These are phyloP conservation scores for Pyrenochaeta sp. DNA, from an alignment of 2,329 filamentous ascomycete genomes.

Conservation along the genomic window DNA sequence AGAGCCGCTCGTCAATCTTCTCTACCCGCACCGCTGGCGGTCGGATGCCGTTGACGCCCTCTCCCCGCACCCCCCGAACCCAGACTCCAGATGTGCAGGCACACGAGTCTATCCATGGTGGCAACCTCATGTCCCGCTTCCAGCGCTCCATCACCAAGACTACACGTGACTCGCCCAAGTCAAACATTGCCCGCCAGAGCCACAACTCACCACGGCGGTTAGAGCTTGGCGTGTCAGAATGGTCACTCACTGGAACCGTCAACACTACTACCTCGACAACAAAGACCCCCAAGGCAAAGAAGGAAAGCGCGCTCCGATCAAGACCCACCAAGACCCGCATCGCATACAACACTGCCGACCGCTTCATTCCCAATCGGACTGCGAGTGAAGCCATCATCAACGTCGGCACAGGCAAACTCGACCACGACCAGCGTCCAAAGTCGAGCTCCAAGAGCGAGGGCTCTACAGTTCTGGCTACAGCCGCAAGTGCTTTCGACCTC, in stretches of 20 bases:
- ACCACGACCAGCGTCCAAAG: conserved; percentile 68
- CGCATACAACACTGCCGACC: conserved; percentile 76
- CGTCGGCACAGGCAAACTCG: conserved; percentile 82
- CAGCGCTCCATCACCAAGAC: conserved; percentile 73
- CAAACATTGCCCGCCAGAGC: conserved; percentile 82
- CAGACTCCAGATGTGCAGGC: conserved; percentile 56
- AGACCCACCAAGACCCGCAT: conserved; percentile 50
- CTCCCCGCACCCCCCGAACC: conserved; percentile 71
- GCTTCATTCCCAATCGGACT: conserved; percentile 93
- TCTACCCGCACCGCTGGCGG: conserved; percentile 91
- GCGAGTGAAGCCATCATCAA: conserved; percentile 90
- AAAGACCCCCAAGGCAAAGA: conserved; percentile 55
- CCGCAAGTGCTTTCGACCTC: conserved; percentile 72
- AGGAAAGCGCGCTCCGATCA: conserved; percentile 43
- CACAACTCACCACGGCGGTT: conserved; percentile 80
- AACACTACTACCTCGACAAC: conserved; percentile 53
- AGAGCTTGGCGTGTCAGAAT: conserved; percentile 92
- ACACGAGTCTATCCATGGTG: conserved; percentile 75
- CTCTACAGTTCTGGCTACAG: conserved; percentile 78
- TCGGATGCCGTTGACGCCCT: conserved; percentile 93
- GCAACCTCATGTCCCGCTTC: conserved; percentile 81
- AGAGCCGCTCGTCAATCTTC: conserved; percentile 94
- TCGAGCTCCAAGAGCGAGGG: conserved; percentile 73
- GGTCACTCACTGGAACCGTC: conserved; percentile 83
- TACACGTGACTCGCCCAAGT: conserved; percentile 88